Evolutionary conservation across 2,329 filamentous ascomycete species (phyloP).

Genomic region (Ophiobolus disseminans): DNA sequence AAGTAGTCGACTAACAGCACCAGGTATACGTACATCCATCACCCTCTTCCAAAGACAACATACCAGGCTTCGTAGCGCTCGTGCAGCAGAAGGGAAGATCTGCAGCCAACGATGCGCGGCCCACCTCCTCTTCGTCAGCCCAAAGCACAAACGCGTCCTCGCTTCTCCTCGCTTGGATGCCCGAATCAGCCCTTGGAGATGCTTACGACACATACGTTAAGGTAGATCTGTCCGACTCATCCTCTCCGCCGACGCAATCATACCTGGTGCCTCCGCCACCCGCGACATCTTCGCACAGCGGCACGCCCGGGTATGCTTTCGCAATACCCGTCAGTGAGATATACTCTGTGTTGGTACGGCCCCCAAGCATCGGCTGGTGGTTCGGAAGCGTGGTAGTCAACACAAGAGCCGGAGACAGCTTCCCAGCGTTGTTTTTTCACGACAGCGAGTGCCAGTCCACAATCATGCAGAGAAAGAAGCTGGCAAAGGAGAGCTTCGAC

Average conservation of each 20-base stretch:
- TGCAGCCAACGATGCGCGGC: constrained; percentile 39
- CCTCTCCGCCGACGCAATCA: constrained; percentile 81
- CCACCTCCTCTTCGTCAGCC: constrained; percentile 52
- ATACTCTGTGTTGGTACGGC: constrained; percentile 87
- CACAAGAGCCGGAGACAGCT: constrained; percentile 85
- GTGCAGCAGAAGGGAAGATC: constrained; percentile 78
- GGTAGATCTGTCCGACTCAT: constrained; percentile 84
- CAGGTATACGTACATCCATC: constrained; percentile 96
- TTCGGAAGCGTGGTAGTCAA: constrained; percentile 96
- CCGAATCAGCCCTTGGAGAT: constrained; percentile 86
- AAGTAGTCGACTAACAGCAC: constrained; percentile 22
- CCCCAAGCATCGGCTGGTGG: constrained; percentile 97
- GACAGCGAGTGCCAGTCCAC: constrained; percentile 96
- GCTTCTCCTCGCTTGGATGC: constrained; percentile 90
- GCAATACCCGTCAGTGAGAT: constrained; percentile 88
- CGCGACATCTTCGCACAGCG: constrained; percentile 77
- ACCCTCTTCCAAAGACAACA: constrained; percentile 92
- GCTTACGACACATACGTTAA: constrained; percentile 89
- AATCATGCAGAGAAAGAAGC: constrained; percentile 88
- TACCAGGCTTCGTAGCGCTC: constrained; percentile 89
- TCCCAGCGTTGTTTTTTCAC: constrained; percentile 96
- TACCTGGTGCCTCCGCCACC: constrained; percentile 93
- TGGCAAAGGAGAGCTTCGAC: constrained; percentile 84
- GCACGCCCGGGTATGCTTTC: constrained; percentile 83
- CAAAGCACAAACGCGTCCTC: constrained; percentile 66